phyloP scores from a whole-genome alignment of 495 filamentous ascomycete species.

The Neurospora sp. region DNA sequence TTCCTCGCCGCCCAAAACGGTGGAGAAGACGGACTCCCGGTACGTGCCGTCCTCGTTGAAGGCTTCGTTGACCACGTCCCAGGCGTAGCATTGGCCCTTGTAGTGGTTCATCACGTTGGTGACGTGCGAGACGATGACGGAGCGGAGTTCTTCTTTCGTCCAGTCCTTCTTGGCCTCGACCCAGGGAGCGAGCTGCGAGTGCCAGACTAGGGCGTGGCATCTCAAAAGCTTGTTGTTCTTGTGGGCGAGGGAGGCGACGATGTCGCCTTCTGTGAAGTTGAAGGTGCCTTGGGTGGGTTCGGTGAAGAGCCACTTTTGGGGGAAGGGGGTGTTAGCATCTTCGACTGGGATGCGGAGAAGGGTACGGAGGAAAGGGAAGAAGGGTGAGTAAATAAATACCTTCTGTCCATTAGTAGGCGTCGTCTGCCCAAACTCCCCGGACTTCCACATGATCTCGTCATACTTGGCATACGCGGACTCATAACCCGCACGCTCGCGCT shows the following conservation, averaged over 20 bases:
- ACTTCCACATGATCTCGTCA: slow-evolving; percentile 28
- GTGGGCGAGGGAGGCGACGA: slow-evolving; percentile 34
- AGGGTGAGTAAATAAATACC: too few relatives aligned
- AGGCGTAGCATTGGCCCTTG: slow-evolving; percentile 39
- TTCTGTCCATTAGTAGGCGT: slow-evolving; percentile 44
- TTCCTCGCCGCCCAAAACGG: slow-evolving; percentile 38
- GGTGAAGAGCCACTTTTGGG: slow-evolving; percentile 36
- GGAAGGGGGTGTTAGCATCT: neutral
- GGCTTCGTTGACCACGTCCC: slow-evolving; percentile 60
- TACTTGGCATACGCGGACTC: slow-evolving; percentile 18
- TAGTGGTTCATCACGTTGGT: slow-evolving; percentile 41
- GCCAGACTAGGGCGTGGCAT: slow-evolving; percentile 52
- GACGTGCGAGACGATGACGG: slow-evolving; percentile 40
- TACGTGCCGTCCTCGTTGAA: slow-evolving; percentile 54
- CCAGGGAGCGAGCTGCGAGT: slow-evolving; percentile 45
- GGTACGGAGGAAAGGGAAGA: too few relatives aligned
- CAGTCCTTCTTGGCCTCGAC: slow-evolving; percentile 39
- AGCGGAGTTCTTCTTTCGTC: slow-evolving; percentile 37
- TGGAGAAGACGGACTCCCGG: slow-evolving; percentile 42
- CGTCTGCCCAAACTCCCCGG: slow-evolving; percentile 38
- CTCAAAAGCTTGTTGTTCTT: slow-evolving; percentile 36
- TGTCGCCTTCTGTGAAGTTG: slow-evolving; percentile 39
- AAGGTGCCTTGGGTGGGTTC: slow-evolving; percentile 35
- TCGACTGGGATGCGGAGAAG: neutral
- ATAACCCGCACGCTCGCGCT: slow-evolving; percentile 25